Conservation (phyloP, 352 stramenopile species). For the Halophytophthora batemanensis region DNA sequence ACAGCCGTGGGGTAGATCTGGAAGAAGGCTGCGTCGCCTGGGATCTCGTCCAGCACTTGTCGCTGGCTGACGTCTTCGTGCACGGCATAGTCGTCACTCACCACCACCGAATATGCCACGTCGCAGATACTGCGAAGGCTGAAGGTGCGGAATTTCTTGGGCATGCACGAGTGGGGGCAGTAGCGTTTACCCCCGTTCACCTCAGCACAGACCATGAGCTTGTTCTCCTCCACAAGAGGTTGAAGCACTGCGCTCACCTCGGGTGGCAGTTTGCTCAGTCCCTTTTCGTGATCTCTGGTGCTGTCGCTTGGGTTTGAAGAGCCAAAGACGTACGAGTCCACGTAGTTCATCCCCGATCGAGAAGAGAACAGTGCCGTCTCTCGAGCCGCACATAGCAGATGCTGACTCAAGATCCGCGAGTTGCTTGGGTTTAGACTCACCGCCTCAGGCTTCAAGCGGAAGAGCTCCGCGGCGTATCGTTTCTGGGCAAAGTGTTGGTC, state of each 20-base stretch:
- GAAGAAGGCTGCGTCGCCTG: conserved; percentile 87
- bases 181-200: conserved; percentile 38
- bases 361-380: conserved; percentile 89
- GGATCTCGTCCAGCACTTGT: conserved; percentile 83
- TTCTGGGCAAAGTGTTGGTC: conserved; percentile 90
- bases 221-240: conserved; percentile 36
- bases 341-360: conserved; percentile 48
- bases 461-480: conserved; percentile 57
- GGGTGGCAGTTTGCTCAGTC: conserved; percentile 1
- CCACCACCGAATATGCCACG: conserved; percentile 60
- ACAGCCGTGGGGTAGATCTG: conserved; percentile 90
- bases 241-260: conserved; percentile 14
- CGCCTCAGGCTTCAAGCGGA: conserved; percentile 67
- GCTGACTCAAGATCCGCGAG: conserved; percentile 82
- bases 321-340: conserved; percentile 71
- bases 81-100: conserved; percentile 43
- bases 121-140: conserved; percentile 70
- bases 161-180: conserved; percentile 56
- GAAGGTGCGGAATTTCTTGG: conserved; percentile 49
- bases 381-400: conserved; percentile 92
- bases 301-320: not conserved
- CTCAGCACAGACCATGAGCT: conserved; percentile 36
- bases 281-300: not conserved
- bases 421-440: conserved; percentile 87
- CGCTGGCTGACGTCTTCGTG: conserved; percentile 20